Percentiles rank a stretch among this genome's conserved stretches.
Evolutionary conservation across 495 filamentous ascomycete genomes (phyloP).

Genomic region (Hypomontagnella monticulosa): DNA sequence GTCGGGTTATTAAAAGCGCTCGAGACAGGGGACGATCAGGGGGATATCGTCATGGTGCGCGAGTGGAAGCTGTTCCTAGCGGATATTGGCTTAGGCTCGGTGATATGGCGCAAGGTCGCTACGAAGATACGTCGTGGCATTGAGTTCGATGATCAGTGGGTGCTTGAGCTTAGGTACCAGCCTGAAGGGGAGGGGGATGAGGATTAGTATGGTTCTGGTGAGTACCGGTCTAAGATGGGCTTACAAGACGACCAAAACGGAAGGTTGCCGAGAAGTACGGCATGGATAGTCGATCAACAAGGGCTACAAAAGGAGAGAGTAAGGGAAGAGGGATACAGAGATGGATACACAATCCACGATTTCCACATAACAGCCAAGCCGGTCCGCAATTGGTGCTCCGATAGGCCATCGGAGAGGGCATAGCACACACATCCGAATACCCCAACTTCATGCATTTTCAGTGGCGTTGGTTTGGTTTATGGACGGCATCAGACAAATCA

Average conservation of each 20-base stretch:
- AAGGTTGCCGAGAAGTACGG: too few relatives aligned
- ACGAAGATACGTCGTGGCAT: constrained; percentile 80
- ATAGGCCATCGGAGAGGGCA: background rate
- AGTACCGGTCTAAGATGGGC: too few relatives aligned
- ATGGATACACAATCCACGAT: too few relatives aligned
- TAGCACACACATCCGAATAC: constrained; percentile 19
- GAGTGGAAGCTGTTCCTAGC: constrained; percentile 82
- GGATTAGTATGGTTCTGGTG: background rate
- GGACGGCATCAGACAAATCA: background rate
- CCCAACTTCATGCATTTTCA: constrained; percentile 29
- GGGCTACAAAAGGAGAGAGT: too few relatives aligned
- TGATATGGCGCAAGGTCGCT: constrained; percentile 87
- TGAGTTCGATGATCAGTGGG: constrained; percentile 87
- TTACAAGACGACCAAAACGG: too few relatives aligned
- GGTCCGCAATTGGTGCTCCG: background rate
- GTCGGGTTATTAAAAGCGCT: constrained; percentile 79
- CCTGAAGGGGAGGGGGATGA: constrained; percentile 36
- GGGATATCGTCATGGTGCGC: constrained; percentile 50
- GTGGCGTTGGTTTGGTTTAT: constrained; percentile 20
- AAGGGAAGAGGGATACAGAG: too few relatives aligned
- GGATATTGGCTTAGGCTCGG: constrained; percentile 88
- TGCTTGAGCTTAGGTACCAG: constrained; percentile 69
- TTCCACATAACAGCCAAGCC: too few relatives aligned
- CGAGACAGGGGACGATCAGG: constrained; percentile 64
- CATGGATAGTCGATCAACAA: too few relatives aligned